phyloP scores from a whole-genome alignment of 202 grass and related monocot species.

The Hordeum pubiflorum region DNA sequence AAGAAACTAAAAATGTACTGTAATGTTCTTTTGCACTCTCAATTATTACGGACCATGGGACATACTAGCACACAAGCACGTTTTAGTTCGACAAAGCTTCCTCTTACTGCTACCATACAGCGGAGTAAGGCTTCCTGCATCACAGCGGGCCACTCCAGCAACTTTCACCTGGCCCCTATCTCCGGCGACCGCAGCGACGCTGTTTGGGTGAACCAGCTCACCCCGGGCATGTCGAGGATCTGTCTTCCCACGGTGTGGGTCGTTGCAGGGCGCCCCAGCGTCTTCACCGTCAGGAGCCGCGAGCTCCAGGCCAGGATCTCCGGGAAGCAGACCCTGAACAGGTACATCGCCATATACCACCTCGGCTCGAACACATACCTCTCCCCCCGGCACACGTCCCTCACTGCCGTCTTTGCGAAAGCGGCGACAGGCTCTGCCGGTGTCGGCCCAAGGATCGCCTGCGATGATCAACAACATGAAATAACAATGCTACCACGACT shows the following conservation, averaged over 20 bases:
- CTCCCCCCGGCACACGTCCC: conserved; percentile 34
- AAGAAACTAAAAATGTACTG: background rate
- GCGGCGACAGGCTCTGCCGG: conserved; percentile 18
- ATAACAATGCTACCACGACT: background rate
- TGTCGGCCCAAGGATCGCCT: conserved; percentile 40
- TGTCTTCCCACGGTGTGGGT: conserved; percentile 41
- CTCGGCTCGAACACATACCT: conserved; percentile 47
- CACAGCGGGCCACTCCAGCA: background rate
- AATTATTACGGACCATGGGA: background rate
- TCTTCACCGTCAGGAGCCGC: conserved; percentile 31
- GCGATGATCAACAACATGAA: background rate
- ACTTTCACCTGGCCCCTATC: conserved; percentile 22
- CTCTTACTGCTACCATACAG: background rate
- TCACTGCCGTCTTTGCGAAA: conserved; percentile 34
- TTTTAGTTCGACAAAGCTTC: background rate
- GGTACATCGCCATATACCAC: conserved; percentile 47
- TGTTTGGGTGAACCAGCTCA: conserved; percentile 27
- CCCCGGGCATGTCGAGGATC: conserved; percentile 27
- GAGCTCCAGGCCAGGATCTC: conserved; percentile 37
- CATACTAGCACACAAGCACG: background rate
- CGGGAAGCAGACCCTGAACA: conserved; percentile 36
- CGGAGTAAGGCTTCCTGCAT: background rate
- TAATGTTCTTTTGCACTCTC: background rate
- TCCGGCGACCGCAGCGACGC: conserved; percentile 35
- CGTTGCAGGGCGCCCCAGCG: background rate